Conservation (phyloP, 2,329 filamentous ascomycete species). For the Blastomyces parvus region DNA sequence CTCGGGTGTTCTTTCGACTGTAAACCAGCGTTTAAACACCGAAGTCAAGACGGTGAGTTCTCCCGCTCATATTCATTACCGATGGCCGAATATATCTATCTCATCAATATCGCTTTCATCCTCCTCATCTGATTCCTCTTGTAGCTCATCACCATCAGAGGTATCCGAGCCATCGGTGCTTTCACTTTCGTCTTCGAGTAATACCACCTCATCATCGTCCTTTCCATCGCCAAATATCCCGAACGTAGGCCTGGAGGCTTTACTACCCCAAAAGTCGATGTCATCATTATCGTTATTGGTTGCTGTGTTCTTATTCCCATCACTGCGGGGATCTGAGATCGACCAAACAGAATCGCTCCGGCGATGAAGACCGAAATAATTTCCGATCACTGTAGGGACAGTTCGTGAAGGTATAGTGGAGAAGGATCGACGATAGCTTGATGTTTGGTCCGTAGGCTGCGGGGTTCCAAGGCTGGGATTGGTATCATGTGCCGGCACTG, state of each 20-base stretch:
- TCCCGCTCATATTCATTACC: conserved; percentile 22
- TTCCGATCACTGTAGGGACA: conserved; percentile 36
- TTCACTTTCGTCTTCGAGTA: conserved; percentile 28
- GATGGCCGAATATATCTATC: conserved; percentile 46
- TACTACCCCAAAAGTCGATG: conserved; percentile 48
- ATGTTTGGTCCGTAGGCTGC: conserved; percentile 17
- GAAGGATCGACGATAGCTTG: conserved; percentile 21
- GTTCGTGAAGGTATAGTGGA: conserved; percentile 30
- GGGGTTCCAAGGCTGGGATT: conserved; percentile 15
- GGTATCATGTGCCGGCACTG: conserved; percentile 17
- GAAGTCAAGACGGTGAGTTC: not conserved
- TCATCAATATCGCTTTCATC: conserved; percentile 44
- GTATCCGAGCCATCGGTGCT: conserved; percentile 34
- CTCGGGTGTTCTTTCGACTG: not conserved
- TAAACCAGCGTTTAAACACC: not conserved
- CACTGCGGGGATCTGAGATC: not conserved
- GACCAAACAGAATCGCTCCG: conserved; percentile 25
- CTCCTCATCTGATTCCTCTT: conserved; percentile 31
- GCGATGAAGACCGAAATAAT: conserved; percentile 37
- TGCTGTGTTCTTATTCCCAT: not conserved
- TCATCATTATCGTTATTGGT: conserved; percentile 30
- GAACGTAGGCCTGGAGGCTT: conserved; percentile 35
- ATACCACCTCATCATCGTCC: conserved; percentile 19
- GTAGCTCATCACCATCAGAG: conserved; percentile 40
- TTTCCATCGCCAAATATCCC: conserved; percentile 26